A percentile compares a stretch with the other conserved stretches of the same genome.
phyloP scores from a whole-genome alignment of 2,329 filamentous ascomycete species.

The Colletotrichum sp. region DNA sequence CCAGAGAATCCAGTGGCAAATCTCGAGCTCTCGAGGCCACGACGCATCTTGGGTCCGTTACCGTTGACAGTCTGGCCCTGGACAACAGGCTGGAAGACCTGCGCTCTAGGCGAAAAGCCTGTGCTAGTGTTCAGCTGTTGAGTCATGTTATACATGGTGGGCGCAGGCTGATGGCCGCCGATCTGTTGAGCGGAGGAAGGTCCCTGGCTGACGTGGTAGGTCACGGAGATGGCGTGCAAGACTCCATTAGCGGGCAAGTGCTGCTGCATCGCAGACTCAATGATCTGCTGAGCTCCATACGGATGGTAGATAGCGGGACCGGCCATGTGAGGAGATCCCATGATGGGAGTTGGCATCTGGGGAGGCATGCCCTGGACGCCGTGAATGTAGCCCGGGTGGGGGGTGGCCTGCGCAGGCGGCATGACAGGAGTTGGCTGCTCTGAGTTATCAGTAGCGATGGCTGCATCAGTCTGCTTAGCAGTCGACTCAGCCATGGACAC shows the following conservation, averaged over 20 bases:
- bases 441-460: background rate
- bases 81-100: background rate
- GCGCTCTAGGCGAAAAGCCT: background rate
- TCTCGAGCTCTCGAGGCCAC: slow-evolving; percentile 4
- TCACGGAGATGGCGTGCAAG: background rate
- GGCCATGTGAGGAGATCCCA: background rate
- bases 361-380: background rate
- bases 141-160: background rate
- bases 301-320: background rate
- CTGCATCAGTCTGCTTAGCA: background rate
- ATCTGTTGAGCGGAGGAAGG: background rate
- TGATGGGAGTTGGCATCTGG: background rate
- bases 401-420: background rate
- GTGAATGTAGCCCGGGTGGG: background rate
- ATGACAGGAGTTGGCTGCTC: background rate
- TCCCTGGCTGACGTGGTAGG: slow-evolving; percentile 2
- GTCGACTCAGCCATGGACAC: background rate
- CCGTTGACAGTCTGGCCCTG: background rate
- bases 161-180: background rate
- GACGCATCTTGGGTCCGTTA: background rate
- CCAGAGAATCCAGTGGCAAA: background rate
- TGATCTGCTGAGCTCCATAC: background rate
- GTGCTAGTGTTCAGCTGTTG: background rate
- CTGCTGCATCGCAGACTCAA: background rate
- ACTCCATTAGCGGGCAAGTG: background rate